Evolutionary conservation across 805 yeast genomes (phyloP), one percentile per base, ranked within the genome.

Genomic region (Spencermartinsiella europaea): DNA sequence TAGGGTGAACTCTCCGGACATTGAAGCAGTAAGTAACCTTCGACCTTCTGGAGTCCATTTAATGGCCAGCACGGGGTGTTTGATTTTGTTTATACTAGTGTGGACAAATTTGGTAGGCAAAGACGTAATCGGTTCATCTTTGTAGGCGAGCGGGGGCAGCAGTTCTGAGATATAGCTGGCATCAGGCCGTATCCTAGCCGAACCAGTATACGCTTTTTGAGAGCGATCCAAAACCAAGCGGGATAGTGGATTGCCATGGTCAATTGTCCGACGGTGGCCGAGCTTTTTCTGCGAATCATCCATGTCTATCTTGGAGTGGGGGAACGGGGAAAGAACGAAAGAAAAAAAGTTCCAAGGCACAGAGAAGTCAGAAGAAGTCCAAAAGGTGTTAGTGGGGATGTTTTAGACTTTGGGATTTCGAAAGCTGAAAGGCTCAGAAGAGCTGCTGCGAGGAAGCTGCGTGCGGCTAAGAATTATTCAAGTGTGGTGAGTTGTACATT

Each of bases 21-120:
- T 88, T 22, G 91, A 80, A 0, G 95, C 95, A 4, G 95, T 95
- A 21, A 93, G 72, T 42, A 93, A 70, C 55, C 99, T 71, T 55
- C 97, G 73, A 0, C 96, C 98, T 56, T 89, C 97, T 0, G 98
- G 98, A 0, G 99, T 93, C 96, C 97, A 91, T 62, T 77, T 80
- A n/a, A 87, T 81, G 1, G 90, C 82, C 57, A 87, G 85, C 44
- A 90, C 87, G 2, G 95, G 86, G 68, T 91, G 96, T 59, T 85
- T 83, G 8, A 89, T 87, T 66, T 93, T 93, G 68, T 91, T 93
- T 16, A 93, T 81, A 48, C 95, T 82, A 41, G 90, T 75, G 68
- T 91, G 98, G 3, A 88, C 93, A 63, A 91, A 89, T 59, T 89
- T 89, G 21, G 86, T 76, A 42, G 53, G 80, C 7, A 81, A 63